Percentiles rank a stretch among this genome's conserved stretches.
Conservation (phyloP, 306 rosid species). For the Adenanthera pavonina region DNA sequence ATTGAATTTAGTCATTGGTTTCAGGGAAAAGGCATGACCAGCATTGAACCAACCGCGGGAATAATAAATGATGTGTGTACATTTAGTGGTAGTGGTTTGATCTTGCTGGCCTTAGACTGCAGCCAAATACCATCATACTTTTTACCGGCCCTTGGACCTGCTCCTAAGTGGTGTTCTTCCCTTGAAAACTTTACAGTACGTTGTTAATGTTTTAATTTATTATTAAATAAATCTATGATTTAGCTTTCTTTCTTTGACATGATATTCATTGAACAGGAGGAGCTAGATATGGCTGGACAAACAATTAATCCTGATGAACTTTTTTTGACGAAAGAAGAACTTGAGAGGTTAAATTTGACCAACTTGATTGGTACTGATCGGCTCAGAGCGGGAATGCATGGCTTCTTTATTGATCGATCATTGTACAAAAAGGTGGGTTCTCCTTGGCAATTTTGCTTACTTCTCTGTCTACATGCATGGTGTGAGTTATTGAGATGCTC, state of each 20-base stretch:
- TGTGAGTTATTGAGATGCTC: conserved; percentile 13
- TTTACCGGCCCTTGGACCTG: conserved; percentile 93
- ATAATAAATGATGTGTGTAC: conserved; percentile 82
- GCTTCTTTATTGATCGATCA: conserved; percentile 70
- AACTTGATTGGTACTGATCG: conserved; percentile 76
- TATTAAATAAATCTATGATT: conserved; percentile 24
- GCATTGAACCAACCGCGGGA: conserved; percentile 88
- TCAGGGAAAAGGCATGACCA: conserved; percentile 94
- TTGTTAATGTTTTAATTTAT: conserved; percentile 34
- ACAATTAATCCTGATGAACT: conserved; percentile 72
- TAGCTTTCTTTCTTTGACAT: conserved; percentile 33
- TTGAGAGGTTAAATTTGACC: conserved; percentile 81
- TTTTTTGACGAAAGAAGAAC: conserved; percentile 91
- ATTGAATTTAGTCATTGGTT: conserved; percentile 29
- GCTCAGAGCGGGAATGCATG: conserved; percentile 91
- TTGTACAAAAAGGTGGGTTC: conserved; percentile 76
- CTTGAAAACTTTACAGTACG: conserved; percentile 87
- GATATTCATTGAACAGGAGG: conserved; percentile 69
- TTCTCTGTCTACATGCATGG: background rate
- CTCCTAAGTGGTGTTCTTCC: conserved; percentile 94
- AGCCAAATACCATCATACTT: conserved; percentile 91
- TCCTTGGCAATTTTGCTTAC: conserved; percentile 30
- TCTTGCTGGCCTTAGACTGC: conserved; percentile 83
- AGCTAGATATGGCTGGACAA: conserved; percentile 75
- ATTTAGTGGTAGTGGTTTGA: conserved; percentile 85